phyloP scores from a whole-genome alignment of 1,284 basidiomycete genomes.

The Golubevia sp. region DNA sequence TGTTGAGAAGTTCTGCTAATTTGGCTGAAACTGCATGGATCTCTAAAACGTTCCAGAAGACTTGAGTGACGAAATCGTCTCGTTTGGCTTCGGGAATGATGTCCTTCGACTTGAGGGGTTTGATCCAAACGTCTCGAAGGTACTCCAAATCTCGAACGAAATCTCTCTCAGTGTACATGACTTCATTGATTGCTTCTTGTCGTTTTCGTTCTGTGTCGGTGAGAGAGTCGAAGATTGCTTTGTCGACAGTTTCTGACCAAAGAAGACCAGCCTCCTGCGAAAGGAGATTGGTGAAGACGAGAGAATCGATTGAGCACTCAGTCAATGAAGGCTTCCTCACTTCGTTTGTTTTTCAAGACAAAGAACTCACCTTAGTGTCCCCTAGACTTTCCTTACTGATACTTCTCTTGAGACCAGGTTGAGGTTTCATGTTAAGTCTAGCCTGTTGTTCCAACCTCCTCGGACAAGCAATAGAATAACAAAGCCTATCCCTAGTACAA shows the following conservation, averaged over 20 bases:
- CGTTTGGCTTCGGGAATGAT: constrained; percentile 46
- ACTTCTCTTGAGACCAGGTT: constrained; percentile 76
- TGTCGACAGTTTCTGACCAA: constrained; percentile 57
- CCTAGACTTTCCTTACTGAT: constrained; percentile 81
- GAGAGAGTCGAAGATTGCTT: constrained; percentile 49
- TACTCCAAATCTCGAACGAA: constrained; percentile 59
- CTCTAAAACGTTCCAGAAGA: constrained; percentile 58
- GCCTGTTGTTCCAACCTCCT: constrained; percentile 91
- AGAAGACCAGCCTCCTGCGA: constrained; percentile 44
- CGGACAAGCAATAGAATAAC: constrained; percentile 97
- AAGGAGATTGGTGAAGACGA: too few relatives aligned
- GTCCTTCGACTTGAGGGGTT: constrained; percentile 45
- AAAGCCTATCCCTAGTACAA: constrained; percentile 86
- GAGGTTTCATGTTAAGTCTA: constrained; percentile 81
- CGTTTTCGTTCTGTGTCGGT: constrained; percentile 51
- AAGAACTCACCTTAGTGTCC: constrained; percentile 72
- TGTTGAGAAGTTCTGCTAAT: constrained; percentile 47
- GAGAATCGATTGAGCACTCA: constrained; percentile 3
- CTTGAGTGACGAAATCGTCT: constrained; percentile 53
- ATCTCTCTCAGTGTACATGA: constrained; percentile 56
- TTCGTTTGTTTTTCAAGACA: too few relatives aligned
- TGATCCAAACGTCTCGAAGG: constrained; percentile 54
- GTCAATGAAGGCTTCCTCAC: too few relatives aligned
- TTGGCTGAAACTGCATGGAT: constrained; percentile 54
- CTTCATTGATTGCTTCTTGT: constrained; percentile 60